phyloP scores from a whole-genome alignment of 2,329 filamentous ascomycete genomes.

The Delphinella strobiligena region DNA sequence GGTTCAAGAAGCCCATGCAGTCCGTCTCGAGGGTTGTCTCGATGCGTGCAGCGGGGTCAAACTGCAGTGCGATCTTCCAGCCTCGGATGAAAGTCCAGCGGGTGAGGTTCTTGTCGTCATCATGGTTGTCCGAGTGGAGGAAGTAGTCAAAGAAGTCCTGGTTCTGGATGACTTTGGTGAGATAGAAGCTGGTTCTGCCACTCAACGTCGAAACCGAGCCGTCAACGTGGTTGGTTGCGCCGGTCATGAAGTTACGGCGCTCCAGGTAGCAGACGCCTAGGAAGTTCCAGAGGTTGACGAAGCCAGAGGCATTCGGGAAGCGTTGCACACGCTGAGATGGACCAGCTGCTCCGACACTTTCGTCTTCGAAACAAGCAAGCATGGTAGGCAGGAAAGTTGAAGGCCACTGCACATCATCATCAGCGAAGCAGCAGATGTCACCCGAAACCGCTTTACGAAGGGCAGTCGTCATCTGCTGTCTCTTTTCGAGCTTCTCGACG shows the following conservation, averaged over 20 bases:
- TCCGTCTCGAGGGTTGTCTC: conserved; percentile 40
- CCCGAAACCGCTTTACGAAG: conserved; percentile 17
- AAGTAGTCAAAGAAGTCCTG: conserved; percentile 33
- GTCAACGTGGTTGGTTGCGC: conserved; percentile 43
- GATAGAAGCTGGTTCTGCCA: conserved; percentile 41
- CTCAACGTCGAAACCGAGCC: conserved; percentile 48
- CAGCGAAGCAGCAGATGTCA: conserved; percentile 20
- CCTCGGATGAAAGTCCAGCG: conserved; percentile 38
- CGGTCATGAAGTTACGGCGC: conserved; percentile 51
- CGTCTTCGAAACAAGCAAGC: conserved; percentile 30
- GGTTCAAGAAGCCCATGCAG: conserved; percentile 37
- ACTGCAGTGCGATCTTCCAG: conserved; percentile 46
- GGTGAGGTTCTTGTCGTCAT: conserved; percentile 53
- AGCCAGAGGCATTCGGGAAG: conserved; percentile 14
- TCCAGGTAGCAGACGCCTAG: conserved; percentile 48
- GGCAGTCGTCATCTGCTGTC: conserved; percentile 20
- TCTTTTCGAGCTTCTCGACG: conserved; percentile 22
- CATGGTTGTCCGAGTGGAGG: conserved; percentile 37
- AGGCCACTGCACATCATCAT: conserved; percentile 26
- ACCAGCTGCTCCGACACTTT: conserved; percentile 40
- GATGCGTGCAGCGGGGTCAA: conserved; percentile 34
- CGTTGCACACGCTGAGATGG: conserved; percentile 44
- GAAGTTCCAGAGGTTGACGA: conserved; percentile 34
- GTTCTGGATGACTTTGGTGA: conserved; percentile 38
- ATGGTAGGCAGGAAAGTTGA: conserved; percentile 18